A percentile compares a stretch with the other conserved stretches of the same genome.
Evolutionary conservation across 805 yeast genomes (phyloP).

Genomic region (Wickerhamomyces strasburgensis): DNA sequence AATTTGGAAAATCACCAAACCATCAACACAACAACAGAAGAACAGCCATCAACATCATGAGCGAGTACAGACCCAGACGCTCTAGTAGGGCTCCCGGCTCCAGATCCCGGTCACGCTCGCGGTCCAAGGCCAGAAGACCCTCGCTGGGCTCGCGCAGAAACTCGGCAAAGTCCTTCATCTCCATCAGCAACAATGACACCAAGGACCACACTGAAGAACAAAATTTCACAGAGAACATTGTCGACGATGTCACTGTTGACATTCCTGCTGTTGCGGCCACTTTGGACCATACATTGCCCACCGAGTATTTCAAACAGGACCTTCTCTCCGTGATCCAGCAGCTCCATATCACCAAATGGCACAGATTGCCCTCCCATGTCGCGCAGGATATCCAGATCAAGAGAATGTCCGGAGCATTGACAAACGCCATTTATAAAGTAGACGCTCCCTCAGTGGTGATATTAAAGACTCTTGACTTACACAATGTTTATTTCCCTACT

Average conservation of each 20-base stretch:
- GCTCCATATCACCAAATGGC: conserved; percentile 77
- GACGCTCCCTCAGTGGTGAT: conserved; percentile 44
- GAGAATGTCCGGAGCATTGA: conserved; percentile 88
- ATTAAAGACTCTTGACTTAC: conserved; percentile 29
- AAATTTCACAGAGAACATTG: conserved; percentile 7
- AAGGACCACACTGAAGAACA: conserved; percentile 6
- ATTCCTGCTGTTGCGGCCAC: conserved; percentile 50
- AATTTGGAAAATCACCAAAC: too few relatives aligned
- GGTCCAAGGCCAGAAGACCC: conserved; percentile 14
- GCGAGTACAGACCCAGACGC: neutral
- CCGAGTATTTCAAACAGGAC: conserved; percentile 82
- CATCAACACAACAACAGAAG: too few relatives aligned
- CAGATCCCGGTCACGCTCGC: conserved; percentile 17
- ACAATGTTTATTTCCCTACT: conserved; percentile 44
- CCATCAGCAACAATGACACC: conserved; percentile 6
- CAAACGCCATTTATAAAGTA: conserved; percentile 81
- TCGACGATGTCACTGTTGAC: conserved; percentile 12
- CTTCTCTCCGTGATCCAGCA: conserved; percentile 58
- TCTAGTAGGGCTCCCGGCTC: conserved; percentile 5
- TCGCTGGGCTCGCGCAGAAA: conserved; percentile 14
- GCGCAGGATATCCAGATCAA: conserved; percentile 45
- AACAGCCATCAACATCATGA: too few relatives aligned
- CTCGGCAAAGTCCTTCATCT: conserved; percentile 13
- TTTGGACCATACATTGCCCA: conserved; percentile 73
- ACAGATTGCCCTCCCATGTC: conserved; percentile 32